Evolutionary conservation across 1,284 basidiomycete species (phyloP), one percentile per base, ranked within the genome.

Genomic region (Phellopilus nigrolimitatus): DNA sequence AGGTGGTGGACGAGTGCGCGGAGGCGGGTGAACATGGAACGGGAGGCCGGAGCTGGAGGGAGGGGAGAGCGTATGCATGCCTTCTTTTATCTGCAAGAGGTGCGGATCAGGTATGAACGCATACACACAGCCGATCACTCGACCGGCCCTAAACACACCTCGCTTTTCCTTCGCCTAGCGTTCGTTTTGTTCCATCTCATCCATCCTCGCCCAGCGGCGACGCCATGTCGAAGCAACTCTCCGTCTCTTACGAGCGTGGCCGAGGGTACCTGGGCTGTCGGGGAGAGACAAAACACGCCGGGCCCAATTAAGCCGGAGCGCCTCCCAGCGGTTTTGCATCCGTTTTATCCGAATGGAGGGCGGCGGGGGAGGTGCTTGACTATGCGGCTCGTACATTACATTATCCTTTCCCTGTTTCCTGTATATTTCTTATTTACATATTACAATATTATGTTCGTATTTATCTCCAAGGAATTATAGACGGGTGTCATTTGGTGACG

Each of bases 241-340:
- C 49, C 47, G 68, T 66, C 66, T 64, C 31, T 51, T 56, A 58
- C n/a, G 19, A 53, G n/a, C n/a, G n/a, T 62, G 68, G 65, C 68
- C 61, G 64, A 57, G 78, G 82, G 82, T 84, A 84, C 66, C 54
- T 55, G 64, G 62, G 62, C 53, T 62, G 62, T 68, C 60, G 66
- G 68, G 76, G 43, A 52, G 72, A 61, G 71, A 62, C 75, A 60
- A 64, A 73, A 50, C 47, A 57, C 49, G 13, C 8, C 28, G 80
- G 71, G 77, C 71, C 71, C 82, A 84, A 82, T 83, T 86, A 86
- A 86, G 84, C 83, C 84, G 84, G 83, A 85, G 82, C 79, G 67
- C 68, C 70, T 74, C 70, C 73, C 65, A 76, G 70, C 67, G 61
- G 53, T 59, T 59, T 56, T 58, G 64, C 65, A 62, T 61, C 67